A percentile compares a stretch with the other conserved stretches of the same genome.
Evolutionary conservation across 306 rosid genomes (phyloP).

Genomic region (Casuarina cunninghamiana): DNA sequence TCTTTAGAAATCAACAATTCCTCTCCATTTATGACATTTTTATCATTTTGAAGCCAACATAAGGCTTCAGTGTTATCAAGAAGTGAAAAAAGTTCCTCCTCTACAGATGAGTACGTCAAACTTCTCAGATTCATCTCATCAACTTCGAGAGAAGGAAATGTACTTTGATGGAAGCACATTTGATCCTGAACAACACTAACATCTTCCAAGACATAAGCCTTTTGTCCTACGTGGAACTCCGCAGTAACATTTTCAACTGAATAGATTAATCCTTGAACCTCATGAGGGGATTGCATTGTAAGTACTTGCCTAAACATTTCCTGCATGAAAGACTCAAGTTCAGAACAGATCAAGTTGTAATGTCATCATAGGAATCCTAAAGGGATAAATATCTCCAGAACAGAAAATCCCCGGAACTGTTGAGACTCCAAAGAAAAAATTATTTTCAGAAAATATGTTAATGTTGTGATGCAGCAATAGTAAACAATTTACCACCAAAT

Average conservation of each 20-base stretch:
- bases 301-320: constrained; percentile 48
- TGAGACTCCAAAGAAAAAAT: neutral
- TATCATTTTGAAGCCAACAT: constrained; percentile 36
- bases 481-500: neutral
- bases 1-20: constrained; percentile 52
- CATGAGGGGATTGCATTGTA: constrained; percentile 46
- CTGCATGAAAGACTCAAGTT: constrained; percentile 39
- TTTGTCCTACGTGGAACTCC: constrained; percentile 42
- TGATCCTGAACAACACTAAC: constrained; percentile 42
- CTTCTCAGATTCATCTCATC: constrained; percentile 62
- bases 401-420: constrained; percentile 9
- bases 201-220: constrained; percentile 42
- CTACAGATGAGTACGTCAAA: constrained; percentile 39
- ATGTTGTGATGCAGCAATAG: neutral
- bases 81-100: constrained; percentile 42
- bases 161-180: constrained; percentile 34
- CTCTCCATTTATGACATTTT: constrained; percentile 32
- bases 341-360: constrained; percentile 8
- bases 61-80: constrained; percentile 42
- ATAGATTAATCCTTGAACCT: constrained; percentile 53
- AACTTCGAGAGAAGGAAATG: constrained; percentile 63
- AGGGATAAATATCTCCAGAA: constrained; percentile 1
- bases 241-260: constrained; percentile 49
- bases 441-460: neutral
- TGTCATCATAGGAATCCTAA: constrained; percentile 10